phyloP scores from a whole-genome alignment of 2,329 filamentous ascomycete genomes.

The Parafenestella ontariensis region DNA sequence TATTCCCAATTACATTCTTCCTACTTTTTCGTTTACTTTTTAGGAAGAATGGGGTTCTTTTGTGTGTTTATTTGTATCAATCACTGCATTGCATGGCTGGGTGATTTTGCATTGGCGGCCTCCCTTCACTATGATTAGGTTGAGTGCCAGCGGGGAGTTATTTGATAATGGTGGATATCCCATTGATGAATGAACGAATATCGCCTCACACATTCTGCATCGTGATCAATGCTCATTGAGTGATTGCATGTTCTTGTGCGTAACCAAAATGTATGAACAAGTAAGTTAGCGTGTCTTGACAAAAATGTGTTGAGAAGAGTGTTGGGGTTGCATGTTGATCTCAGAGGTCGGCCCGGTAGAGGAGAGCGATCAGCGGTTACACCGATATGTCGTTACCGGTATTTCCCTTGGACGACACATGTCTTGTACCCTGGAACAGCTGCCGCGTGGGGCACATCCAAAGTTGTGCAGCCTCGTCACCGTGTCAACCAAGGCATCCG shows the following conservation, averaged over 20 bases:
- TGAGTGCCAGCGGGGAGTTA: conserved; percentile 16
- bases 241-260: background rate
- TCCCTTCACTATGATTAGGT: conserved; percentile 16
- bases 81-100: conserved; percentile 13
- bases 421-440: too few species aligned
- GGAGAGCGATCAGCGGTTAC: background rate
- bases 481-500: background rate
- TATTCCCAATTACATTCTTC: conserved; percentile 1
- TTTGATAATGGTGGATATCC: conserved; percentile 2
- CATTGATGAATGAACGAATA: conserved; percentile 1
- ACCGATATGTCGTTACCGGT: background rate
- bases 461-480: background rate
- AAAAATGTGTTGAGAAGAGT: too few species aligned
- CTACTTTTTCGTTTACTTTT: background rate
- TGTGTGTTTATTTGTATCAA: conserved; percentile 1
- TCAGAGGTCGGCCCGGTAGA: background rate
- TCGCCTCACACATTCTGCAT: background rate
- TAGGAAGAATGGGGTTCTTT: conserved; percentile 5
- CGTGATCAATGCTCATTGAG: background rate
- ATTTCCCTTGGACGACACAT: too few species aligned
- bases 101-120: conserved; percentile 13
- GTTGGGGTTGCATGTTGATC: background rate
- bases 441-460: background rate
- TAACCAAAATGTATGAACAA: too few species aligned
- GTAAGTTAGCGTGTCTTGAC: too few species aligned